Evolutionary conservation across 2,329 filamentous ascomycete genomes (phyloP), one percentile per base, ranked within the genome.

Genomic region (Alternaria sp.): DNA sequence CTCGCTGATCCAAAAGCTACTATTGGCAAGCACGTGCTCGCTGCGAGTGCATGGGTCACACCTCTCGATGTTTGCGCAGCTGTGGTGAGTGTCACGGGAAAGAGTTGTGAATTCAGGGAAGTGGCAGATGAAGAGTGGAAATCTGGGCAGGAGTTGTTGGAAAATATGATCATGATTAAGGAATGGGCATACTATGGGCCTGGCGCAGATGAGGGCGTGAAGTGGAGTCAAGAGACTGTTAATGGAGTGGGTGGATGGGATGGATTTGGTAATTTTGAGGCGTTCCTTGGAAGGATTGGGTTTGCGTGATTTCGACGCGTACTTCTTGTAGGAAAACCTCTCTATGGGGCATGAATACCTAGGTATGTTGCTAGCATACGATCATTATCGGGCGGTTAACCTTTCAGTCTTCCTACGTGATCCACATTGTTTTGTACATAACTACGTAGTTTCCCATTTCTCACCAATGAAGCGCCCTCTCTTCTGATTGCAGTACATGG

Each of bases 121-220:
- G 52, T 64, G 16, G 38, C 50, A 14, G 45, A 59, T 2, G 44
- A 63, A 27, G 22, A 59, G 28, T 63, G 59, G 38, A 55, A 62
- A 36, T 58, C 60, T 14, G 60, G 58, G 27, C 63, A 65, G 44
- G 63, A 67, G 56, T 25, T 65, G 46, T 57, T 63, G 25, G 63
- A 64, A 38, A 66, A 64, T 54, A 50, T 66, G 53, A 52, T 62
- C 57, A 66, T 63, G 61, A 64, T 64, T 16, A 46, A 54, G 16
- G 63, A 64, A 43, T 64, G 62, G 41, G 57, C 62, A 20, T 64
- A 64, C 25, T 64, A 66, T 50, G 65, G 65, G n/a, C 57, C 58
- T 30, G 59, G 57, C 3, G 58, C 59, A 3, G 49, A 58, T 20
- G 57, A 61, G 16, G 62, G 62, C 2, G 66, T 65, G 22, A 59